Evolutionary conservation across 768 basidiomycete genomes (phyloP), one percentile per base, ranked within the genome.

Genomic region (Hypholoma sublateritium): DNA sequence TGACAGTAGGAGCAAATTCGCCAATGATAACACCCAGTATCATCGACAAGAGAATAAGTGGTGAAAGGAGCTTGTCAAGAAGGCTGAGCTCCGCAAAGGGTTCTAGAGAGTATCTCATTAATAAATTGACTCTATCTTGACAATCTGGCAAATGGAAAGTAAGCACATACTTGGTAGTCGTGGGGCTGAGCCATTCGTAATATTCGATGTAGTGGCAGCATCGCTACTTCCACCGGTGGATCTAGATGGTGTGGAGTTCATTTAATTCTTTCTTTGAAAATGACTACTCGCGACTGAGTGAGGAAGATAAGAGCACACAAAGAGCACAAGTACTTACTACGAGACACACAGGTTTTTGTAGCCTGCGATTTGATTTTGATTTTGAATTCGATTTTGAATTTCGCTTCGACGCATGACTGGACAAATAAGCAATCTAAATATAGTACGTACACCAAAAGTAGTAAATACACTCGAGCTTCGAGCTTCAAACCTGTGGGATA

Each of bases 11-110:
- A 1, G 78, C 85, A 53, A 81, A 91, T 51, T 83, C 82, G 3
- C 91, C 90, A 22, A 94, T 84, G 48, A 92, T 67, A 4, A 91
- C 85, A 0, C 90, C 91, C n/a, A 87, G 59, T 50, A 93, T 80
- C 91, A 93, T 93, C 25, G 77, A 79, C 0, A 88, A 22, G 3
- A 94, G 74, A 28, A 93, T 86, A 35, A 84, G 74, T 0, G 87
- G 80, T 0, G 87, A 84, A 24, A 91, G 74, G 5, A 87, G 74
- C 16, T 83, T 78, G 62, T 91, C 88, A 2, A 83, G 69, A 22
- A 82, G 67, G 39, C 79, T 68, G 0, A 88, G 73, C 21, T 72
- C 69, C 49, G 68, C 70, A 61, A 77, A 80, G 3, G 77, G 62
- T 1, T 59, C 77, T 79, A 14, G 14, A 9, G 17, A n/a, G n/a